A percentile compares a stretch with the other conserved stretches of the same genome.
These are phyloP conservation scores for Lecanicillium sp. DNA, from an alignment of 2,329 filamentous ascomycete species.

Conservation along the genomic window DNA sequence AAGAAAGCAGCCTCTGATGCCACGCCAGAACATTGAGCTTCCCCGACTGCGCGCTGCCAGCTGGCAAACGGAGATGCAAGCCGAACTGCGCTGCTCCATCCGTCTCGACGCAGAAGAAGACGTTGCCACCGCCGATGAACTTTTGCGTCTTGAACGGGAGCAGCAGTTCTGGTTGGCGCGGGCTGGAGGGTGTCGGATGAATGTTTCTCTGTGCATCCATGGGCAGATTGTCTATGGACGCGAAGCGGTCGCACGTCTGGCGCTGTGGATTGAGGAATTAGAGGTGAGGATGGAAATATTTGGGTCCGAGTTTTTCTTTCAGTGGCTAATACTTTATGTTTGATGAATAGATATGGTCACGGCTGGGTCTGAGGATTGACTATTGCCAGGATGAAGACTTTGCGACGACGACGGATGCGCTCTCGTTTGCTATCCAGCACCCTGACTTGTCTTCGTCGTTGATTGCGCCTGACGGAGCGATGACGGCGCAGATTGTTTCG, in stretches of 20 bases:
- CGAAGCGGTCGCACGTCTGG: conserved; percentile 11
- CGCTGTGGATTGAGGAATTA: conserved; percentile 14
- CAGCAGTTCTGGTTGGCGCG: conserved; percentile 25
- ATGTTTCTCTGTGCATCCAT: conserved; percentile 17
- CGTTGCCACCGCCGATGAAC: conserved; percentile 12
- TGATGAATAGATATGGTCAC: conserved; percentile 21
- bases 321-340: neutral
- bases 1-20: no score
- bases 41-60: conserved; percentile 17
- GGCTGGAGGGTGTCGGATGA: conserved; percentile 20
- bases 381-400: conserved; percentile 4
- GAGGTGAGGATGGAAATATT: conserved; percentile 16
- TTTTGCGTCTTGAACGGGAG: conserved; percentile 15
- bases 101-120: conserved; percentile 13
- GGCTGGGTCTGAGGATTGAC: conserved; percentile 20
- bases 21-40: conserved; percentile 6
- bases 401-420: conserved; percentile 5
- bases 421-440: conserved; percentile 29
- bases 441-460: conserved; percentile 23
- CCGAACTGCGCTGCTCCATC: conserved; percentile 18
- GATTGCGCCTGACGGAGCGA: conserved; percentile 17
- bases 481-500: conserved; percentile 18
- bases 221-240: conserved; percentile 9
- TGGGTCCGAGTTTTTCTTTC: neutral
- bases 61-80: conserved; percentile 14